A percentile compares a stretch with the other conserved stretches of the same genome.
phyloP scores from a whole-genome alignment of 305 asterid species.

The Rubia peregrina region DNA sequence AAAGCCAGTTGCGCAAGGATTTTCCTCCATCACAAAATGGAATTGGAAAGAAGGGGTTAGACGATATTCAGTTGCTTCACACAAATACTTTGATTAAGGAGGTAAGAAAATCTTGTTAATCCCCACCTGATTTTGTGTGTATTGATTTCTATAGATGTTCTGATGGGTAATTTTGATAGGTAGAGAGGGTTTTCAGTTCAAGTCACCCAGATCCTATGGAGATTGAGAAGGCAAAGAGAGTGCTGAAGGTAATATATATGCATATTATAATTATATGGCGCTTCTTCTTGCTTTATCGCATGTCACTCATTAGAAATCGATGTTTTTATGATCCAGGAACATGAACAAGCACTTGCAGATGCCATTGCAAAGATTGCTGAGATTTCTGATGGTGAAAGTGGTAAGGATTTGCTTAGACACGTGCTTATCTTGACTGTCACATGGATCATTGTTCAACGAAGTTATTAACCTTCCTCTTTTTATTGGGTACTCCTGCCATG shows the following conservation, averaged over 20 bases:
- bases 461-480: background rate
- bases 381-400: conserved; percentile 84
- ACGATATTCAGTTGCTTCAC: conserved; percentile 69
- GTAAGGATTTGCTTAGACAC: conserved; percentile 30
- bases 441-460: conserved; percentile 6
- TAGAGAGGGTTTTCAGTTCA: conserved; percentile 69
- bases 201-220: conserved; percentile 71
- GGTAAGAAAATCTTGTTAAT: conserved; percentile 33
- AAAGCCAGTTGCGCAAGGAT: conserved; percentile 64
- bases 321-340: conserved; percentile 50
- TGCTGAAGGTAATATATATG: conserved; percentile 54
- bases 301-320: conserved; percentile 1
- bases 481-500: background rate
- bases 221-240: conserved; percentile 83
- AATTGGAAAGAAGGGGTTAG: conserved; percentile 56
- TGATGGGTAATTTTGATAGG: conserved; percentile 40
- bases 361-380: conserved; percentile 79
- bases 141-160: conserved; percentile 13
- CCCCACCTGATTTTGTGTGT: background rate
- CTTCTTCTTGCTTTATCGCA: conserved; percentile 11
- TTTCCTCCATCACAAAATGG: conserved; percentile 70
- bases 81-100: conserved; percentile 73
- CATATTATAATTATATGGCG: background rate
- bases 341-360: conserved; percentile 79
- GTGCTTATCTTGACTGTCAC: conserved; percentile 4